Percentiles rank a stretch among this genome's conserved stretches.
phyloP scores from a whole-genome alignment of 768 basidiomycete species.

The Termitomyces sp. region DNA sequence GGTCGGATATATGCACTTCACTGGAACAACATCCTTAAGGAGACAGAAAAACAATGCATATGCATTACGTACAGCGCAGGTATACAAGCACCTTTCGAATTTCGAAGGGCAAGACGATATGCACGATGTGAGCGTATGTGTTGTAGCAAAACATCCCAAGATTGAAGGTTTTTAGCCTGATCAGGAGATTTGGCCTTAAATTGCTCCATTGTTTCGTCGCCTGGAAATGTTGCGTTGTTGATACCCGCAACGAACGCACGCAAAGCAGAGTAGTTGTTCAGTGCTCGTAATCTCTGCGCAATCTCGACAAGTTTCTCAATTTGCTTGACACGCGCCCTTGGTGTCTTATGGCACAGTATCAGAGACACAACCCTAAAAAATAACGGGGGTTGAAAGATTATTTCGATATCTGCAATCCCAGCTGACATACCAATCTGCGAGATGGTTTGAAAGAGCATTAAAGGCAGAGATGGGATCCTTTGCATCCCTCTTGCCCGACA shows the following conservation, averaged over 20 bases:
- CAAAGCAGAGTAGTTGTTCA: slow-evolving; percentile 92
- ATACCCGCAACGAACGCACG: slow-evolving; percentile 95
- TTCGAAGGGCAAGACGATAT: slow-evolving; percentile 87
- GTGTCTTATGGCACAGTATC: slow-evolving; percentile 83
- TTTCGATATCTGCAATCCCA: not conserved
- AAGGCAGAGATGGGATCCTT: slow-evolving; percentile 71
- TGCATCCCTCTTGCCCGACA: slow-evolving; percentile 61
- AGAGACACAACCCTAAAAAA: slow-evolving; percentile 78
- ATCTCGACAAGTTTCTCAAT: slow-evolving; percentile 90
- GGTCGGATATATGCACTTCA: slow-evolving; percentile 88
- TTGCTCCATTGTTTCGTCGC: slow-evolving; percentile 71
- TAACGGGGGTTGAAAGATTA: not conserved
- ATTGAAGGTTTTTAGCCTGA: slow-evolving; percentile 71
- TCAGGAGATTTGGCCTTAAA: slow-evolving; percentile 67
- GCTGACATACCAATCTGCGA: slow-evolving; percentile 70
- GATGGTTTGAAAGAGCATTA: slow-evolving; percentile 74
- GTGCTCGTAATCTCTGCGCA: slow-evolving; percentile 69
- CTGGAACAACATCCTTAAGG: slow-evolving; percentile 33
- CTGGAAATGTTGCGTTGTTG: slow-evolving; percentile 75
- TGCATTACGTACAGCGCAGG: slow-evolving; percentile 65
- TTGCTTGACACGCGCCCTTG: slow-evolving; percentile 69
- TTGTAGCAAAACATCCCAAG: slow-evolving; percentile 82
- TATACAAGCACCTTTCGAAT: slow-evolving; percentile 83
- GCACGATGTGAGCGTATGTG: slow-evolving; percentile 79
- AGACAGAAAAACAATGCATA: slow-evolving; percentile 1